Evolutionary conservation across 164 flowering plant species (phyloP).

Genomic region (Hamamelis virginiana): DNA sequence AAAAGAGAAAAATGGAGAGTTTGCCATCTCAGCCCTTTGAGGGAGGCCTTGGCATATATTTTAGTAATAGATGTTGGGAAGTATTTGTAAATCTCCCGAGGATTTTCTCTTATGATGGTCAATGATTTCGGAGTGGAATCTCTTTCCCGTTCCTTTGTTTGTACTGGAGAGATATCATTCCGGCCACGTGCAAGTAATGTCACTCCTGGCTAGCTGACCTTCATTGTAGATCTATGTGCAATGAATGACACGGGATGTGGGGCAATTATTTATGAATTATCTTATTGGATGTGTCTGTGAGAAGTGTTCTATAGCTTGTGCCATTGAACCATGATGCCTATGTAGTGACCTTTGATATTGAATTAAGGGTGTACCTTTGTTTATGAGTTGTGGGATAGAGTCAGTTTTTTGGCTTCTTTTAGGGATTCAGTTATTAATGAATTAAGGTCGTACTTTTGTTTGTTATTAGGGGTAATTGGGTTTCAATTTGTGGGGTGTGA

Average conservation of each 20-base stretch:
- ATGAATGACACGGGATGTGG: conserved; percentile 82
- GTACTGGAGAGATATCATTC: conserved; percentile 93
- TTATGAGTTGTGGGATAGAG: no score
- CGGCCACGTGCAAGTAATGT: conserved; percentile 99
- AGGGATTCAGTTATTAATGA: no score
- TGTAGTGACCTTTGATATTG: conserved; percentile 76
- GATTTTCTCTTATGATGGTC: conserved; percentile 52
- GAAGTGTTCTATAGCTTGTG: conserved; percentile 75
- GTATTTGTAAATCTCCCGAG: conserved; percentile 75
- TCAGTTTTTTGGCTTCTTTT: no score
- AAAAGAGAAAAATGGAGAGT: no score
- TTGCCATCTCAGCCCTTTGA: no score
- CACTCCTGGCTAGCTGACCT: conserved; percentile 95
- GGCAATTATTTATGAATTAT: conserved; percentile 71
- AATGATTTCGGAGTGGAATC: conserved; percentile 41
- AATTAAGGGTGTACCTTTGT: no score
- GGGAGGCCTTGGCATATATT: no score
- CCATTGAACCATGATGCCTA: conserved; percentile 85
- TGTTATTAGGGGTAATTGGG: no score
- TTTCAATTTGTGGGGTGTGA: no score
- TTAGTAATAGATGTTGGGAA: conserved; percentile 75
- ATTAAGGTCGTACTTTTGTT: no score
- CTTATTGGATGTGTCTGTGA: conserved; percentile 69
- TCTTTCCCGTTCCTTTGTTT: conserved; percentile 78
- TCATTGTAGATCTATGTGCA: conserved; percentile 89